Conservation (phyloP, 345 rosid species). For the Boechera retrofracta region DNA sequence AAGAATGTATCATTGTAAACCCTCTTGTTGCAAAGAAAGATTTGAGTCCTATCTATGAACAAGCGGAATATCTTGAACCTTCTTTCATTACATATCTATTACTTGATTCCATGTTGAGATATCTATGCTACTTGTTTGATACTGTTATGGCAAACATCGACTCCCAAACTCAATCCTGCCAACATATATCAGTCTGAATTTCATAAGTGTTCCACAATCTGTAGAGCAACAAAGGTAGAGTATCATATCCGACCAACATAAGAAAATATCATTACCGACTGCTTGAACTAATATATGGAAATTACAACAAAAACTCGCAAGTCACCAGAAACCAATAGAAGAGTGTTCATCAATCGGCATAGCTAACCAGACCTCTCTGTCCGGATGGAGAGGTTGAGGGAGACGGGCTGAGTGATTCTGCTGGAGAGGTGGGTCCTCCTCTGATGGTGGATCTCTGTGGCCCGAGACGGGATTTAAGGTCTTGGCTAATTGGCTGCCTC, state of each 20-base stretch:
- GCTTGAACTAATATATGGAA: conserved; percentile 8
- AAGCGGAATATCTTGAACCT: neutral
- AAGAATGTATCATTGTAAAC: conserved; percentile 4
- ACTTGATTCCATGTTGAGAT: neutral
- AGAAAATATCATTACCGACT: neutral
- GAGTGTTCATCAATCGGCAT: conserved; percentile 64
- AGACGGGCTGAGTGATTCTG: conserved; percentile 55
- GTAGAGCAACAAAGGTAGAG: conserved; percentile 16
- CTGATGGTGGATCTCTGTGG: conserved; percentile 51
- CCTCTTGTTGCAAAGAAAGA: neutral
- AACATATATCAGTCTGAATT: conserved; percentile 13
- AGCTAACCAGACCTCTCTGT: conserved; percentile 76
- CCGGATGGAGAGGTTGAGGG: conserved; percentile 71
- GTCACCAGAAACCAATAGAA: neutral
- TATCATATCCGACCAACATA: conserved; percentile 12
- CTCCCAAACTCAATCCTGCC: conserved; percentile 3
- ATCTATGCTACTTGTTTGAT: neutral
- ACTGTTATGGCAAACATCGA: neutral
- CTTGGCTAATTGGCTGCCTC: conserved; percentile 65
- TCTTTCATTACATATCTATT: neutral
- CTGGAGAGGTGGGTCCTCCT: conserved; percentile 53
- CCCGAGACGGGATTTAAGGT: conserved; percentile 76
- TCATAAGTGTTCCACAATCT: conserved; percentile 20
- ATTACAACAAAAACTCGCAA: conserved; percentile 25
- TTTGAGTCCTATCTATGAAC: conserved; percentile 14